These are phyloP conservation scores for Zymoseptoria pseudotritici DNA, from an alignment of 2,329 filamentous ascomycete species.

Conservation along the genomic window DNA sequence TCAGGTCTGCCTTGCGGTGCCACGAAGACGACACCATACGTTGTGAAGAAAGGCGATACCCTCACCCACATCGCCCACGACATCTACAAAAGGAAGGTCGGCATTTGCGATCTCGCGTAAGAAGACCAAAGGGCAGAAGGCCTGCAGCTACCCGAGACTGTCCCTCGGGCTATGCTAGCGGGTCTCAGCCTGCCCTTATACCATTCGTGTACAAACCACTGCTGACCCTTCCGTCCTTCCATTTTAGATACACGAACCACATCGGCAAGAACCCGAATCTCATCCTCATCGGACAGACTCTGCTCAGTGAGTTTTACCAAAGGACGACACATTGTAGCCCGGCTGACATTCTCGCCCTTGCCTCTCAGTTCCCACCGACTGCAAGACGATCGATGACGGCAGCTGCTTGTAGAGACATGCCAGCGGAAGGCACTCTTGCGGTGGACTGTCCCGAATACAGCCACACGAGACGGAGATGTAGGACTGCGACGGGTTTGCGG, in stretches of 20 bases:
- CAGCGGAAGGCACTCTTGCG: neutral
- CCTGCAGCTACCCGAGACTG: too few species aligned
- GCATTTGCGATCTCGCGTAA: neutral
- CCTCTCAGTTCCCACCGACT: neutral
- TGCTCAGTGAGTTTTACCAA: neutral
- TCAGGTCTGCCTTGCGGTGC: neutral
- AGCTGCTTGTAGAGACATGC: neutral
- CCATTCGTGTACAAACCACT: too few species aligned
- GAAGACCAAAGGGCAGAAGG: neutral
- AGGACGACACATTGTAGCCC: neutral
- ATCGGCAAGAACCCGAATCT: neutral
- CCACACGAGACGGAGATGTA: neutral
- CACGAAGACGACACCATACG: neutral
- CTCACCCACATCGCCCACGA: neutral
- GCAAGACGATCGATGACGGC: neutral
- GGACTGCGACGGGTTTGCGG: neutral
- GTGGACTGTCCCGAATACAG: neutral
- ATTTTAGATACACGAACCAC: neutral
- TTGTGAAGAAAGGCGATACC: neutral
- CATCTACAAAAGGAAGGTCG: neutral
- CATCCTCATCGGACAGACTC: neutral
- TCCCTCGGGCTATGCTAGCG: too few species aligned
- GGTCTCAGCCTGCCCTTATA: too few species aligned
- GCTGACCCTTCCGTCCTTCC: too few species aligned
- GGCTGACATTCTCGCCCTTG: neutral